A percentile compares a stretch with the other conserved stretches of the same genome.
These are phyloP conservation scores for Hypoxylon subgilvum DNA, from an alignment of 495 filamentous ascomycete genomes.

Conservation along the genomic window DNA sequence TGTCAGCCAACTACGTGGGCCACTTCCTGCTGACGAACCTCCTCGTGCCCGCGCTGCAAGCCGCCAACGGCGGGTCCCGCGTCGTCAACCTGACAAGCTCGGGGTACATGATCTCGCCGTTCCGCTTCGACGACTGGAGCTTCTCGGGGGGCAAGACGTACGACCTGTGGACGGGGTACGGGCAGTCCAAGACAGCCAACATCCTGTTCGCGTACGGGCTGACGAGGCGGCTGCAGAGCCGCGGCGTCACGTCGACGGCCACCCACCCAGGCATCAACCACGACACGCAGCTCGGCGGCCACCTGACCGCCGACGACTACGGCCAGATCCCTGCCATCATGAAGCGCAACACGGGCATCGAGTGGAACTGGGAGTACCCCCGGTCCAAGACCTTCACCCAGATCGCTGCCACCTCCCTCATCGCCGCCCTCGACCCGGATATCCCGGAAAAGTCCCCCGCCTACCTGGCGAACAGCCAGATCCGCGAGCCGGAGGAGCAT, in stretches of 20 bases:
- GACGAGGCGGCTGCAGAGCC: slow-evolving; percentile 42
- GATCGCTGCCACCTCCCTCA: slow-evolving; percentile 29
- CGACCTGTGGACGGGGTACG: slow-evolving; percentile 56
- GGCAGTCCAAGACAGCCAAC: slow-evolving; percentile 67
- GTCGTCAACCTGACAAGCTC: slow-evolving; percentile 51
- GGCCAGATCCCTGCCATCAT: slow-evolving; percentile 25
- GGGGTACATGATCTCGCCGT: slow-evolving; percentile 48
- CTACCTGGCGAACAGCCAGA: slow-evolving; percentile 6
- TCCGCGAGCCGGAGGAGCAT: background rate
- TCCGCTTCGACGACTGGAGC: slow-evolving; percentile 60
- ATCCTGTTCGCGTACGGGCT: slow-evolving; percentile 61
- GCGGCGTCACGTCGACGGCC: slow-evolving; percentile 42
- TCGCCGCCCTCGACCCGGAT: slow-evolving; percentile 34
- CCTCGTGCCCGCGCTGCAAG: slow-evolving; percentile 55
- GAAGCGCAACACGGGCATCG: slow-evolving; percentile 46
- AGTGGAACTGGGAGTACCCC: too few relatives aligned
- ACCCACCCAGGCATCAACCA: slow-evolving; percentile 53
- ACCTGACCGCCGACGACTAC: slow-evolving; percentile 26
- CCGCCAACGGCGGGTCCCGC: slow-evolving; percentile 34
- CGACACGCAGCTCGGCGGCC: slow-evolving; percentile 38
- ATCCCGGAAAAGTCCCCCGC: slow-evolving; percentile 10
- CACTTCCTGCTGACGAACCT: slow-evolving; percentile 65
- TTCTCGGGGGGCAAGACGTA: slow-evolving; percentile 50
- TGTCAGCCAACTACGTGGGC: slow-evolving; percentile 64
- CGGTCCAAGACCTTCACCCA: slow-evolving; percentile 19